Percentiles rank a stretch among this genome's conserved stretches.
Conservation (phyloP, 345 rosid genomes). For the Ceriops tagal region DNA sequence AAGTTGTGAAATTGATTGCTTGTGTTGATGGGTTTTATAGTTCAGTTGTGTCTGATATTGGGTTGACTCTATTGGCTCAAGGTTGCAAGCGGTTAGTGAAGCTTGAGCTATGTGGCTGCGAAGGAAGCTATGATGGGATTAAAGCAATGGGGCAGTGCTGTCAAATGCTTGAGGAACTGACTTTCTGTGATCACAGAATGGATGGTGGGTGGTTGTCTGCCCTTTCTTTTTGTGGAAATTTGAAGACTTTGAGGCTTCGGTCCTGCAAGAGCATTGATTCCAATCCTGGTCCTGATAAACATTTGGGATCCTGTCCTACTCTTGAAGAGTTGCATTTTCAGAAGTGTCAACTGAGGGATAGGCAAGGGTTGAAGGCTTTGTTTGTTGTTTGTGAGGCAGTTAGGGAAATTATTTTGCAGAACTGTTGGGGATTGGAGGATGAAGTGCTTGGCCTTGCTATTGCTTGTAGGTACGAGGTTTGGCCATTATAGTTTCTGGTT, state of each 20-base stretch:
- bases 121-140: slow-evolving; percentile 90
- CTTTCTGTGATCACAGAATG: slow-evolving; percentile 80
- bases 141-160: slow-evolving; percentile 94
- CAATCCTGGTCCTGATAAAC: slow-evolving; percentile 63
- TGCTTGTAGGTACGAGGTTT: slow-evolving; percentile 60
- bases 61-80: slow-evolving; percentile 83
- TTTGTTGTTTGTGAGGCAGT: slow-evolving; percentile 66
- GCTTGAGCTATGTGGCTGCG: slow-evolving; percentile 86
- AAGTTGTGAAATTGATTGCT: slow-evolving; percentile 70
- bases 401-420: slow-evolving; percentile 66
- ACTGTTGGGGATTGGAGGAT: slow-evolving; percentile 92
- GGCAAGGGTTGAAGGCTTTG: slow-evolving; percentile 52
- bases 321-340: slow-evolving; percentile 78
- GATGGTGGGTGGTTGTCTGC: slow-evolving; percentile 91
- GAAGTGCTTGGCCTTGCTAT: slow-evolving; percentile 55
- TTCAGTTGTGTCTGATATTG: slow-evolving; percentile 77
- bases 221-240: slow-evolving; percentile 72
- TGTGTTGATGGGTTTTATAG: slow-evolving; percentile 57
- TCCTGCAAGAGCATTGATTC: slow-evolving; percentile 74
- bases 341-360: slow-evolving; percentile 72
- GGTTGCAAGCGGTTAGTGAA: slow-evolving; percentile 86
- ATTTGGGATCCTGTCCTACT: slow-evolving; percentile 66
- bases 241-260: slow-evolving; percentile 72
- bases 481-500: slow-evolving; percentile 3
- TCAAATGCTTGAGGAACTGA: slow-evolving; percentile 90